Base-by-base conservation (phyloP, 495 filamentous ascomycete species). In the Daldinia decipiens region DNA sequence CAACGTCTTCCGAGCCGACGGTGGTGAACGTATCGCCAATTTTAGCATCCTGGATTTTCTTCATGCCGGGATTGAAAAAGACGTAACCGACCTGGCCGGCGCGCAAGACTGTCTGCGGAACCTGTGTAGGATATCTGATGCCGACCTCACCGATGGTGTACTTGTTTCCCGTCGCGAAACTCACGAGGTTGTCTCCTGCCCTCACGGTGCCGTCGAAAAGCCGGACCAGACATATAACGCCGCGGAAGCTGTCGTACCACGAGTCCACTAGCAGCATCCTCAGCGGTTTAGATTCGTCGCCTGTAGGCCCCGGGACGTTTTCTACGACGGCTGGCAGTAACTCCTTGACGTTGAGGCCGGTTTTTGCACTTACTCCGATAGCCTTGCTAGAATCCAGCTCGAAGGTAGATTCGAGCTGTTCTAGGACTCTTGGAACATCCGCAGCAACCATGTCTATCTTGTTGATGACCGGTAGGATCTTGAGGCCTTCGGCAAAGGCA, bases 1-100 rank as follows among this genome's bases (percentile, higher is more conserved):
- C 94, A 1, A 83, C 70, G 65, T 88, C 87, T 78, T 97, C 92
- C 13, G 80, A 88, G 0, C 94, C 95, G 7, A 94, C 87, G n/a
- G 85, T 90, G 2, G 95, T 97, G 74, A 91, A 97, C 1, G 95
- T 98, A 70, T 98, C 96, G 21, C 95, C 95, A 54, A 98, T 90
- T 81, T 97, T 96, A 55, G 95, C 94, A 73, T 99, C 95, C 73
- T 95, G 90, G 65, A 92, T 96, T 62, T 88, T 86, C 80, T 97
- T 98, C 95, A 99, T 99, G 8, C 95, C 95, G 0, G 96, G 95
- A 75, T 97, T 98, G 83, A 99, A 98, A 79, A 90, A 92, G 43
- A 98, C 88, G 69, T 99, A 99, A 31, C 95, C 95, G 34, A 99
- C 92, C 77, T 99, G 95, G 0, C 95, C 95, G 0, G 95, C 94